Base-by-base conservation (phyloP, 1,284 basidiomycete species). In the Trametes pubescens region DNA sequence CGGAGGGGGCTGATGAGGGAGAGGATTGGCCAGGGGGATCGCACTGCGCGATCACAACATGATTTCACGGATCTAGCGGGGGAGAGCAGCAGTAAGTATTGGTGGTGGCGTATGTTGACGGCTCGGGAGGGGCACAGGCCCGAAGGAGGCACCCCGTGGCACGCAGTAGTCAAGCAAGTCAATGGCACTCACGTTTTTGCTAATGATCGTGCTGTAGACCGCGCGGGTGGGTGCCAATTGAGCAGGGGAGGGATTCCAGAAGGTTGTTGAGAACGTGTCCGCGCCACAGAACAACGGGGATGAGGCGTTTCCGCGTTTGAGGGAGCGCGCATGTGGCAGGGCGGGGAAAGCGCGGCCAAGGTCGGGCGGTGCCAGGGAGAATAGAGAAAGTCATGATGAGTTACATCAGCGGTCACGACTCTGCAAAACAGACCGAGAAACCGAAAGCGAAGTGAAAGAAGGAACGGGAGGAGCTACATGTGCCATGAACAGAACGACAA, bases 161-260 rank as follows among this genome's bases (percentile, higher is more conserved):
- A 54, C 54, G 52, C 43, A 47, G 56, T 40, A 47, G 53, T 35
- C 40, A 51, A 54, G 57, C 47, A 53, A 59, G 32, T 46, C 35
- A 46, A 44, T 56, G 29, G 38, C 21, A 88, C 88, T 80, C 78
- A 90, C 89, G 69, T 89, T 89, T 73, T 82, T 86, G 80, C 85
- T 89, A 73, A 90, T 84, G 70, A 89, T 86, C 62, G 86, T 81
- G 75, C 88, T 87, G 73, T 47, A 67, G 63, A 46, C 26, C 57
- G 57, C 51, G 58, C 37, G 21, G 35, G n/a, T 18, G 44, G 37
- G 10, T 49, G 47, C 46, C 49, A 38, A 40, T 37, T 16, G 16
- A n/a, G 49, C 43, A 32, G 38, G 22, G 51, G 22, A 21, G 8
- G 32, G 22, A 35, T 56, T 35, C 47, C 35, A 34, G 38, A 52